Evolutionary conservation across 2,329 filamentous ascomycete genomes (phyloP).

Genomic region (Trichoderma sp.): DNA sequence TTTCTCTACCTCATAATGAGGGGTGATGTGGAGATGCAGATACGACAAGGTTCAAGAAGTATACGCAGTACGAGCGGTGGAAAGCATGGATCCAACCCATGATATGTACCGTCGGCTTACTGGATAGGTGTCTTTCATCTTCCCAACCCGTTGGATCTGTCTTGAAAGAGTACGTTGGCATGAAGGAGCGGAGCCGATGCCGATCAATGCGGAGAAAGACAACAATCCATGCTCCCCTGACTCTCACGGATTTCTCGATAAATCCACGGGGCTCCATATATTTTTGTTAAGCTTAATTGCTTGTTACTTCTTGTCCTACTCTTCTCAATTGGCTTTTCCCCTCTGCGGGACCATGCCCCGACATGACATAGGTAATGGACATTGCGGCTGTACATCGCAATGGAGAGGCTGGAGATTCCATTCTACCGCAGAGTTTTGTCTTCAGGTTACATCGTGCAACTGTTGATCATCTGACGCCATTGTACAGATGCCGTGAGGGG

Average conservation of each 20-base stretch:
- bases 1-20: not conserved
- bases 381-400: not conserved
- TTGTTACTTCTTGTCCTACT: not conserved
- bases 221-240: not conserved
- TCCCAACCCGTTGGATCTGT: not conserved
- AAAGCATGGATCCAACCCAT: not conserved
- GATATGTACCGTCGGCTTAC: not conserved
- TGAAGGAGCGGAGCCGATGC: constrained; percentile 1
- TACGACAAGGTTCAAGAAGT: not conserved
- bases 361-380: not conserved
- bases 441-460: constrained; percentile 17
- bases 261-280: constrained; percentile 6
- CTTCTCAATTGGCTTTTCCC: not conserved
- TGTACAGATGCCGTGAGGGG: constrained; percentile 10
- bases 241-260: not conserved
- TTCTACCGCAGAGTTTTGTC: not conserved
- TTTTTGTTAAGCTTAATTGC: constrained; percentile 5
- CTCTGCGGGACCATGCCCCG: not conserved
- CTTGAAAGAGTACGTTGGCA: not conserved
- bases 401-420: not conserved
- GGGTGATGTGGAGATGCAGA: constrained; percentile 5
- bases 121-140: not conserved
- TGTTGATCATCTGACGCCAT: constrained; percentile 17
- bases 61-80: not conserved
- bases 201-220: constrained; percentile 21